Evolutionary conservation across 1,284 basidiomycete species (phyloP).

Genomic region (Rugiboletus extremiorientalis): DNA sequence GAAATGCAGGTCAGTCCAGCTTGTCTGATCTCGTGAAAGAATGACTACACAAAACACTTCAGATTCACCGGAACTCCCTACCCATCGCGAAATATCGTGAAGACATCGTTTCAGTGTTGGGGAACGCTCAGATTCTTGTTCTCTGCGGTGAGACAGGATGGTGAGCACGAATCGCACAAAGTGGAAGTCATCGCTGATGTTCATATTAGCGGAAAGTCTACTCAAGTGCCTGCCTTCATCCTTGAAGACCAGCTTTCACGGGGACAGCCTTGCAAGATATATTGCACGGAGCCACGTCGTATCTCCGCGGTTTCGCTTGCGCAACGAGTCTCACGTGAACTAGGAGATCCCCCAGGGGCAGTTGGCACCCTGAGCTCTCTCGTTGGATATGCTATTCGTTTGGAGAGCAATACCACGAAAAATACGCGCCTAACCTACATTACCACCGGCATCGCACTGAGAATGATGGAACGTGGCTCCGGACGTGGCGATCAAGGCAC

Average conservation of each 20-base stretch:
- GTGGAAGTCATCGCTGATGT: slow-evolving; percentile 12
- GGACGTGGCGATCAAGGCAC: slow-evolving; percentile 65
- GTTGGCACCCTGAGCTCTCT: slow-evolving; percentile 82
- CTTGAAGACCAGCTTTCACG: slow-evolving; percentile 87
- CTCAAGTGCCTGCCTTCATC: slow-evolving; percentile 94
- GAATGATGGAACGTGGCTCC: slow-evolving; percentile 90
- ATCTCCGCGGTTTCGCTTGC: slow-evolving; percentile 98
- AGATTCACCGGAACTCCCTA: slow-evolving; percentile 73
- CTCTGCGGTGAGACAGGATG: slow-evolving; percentile 98
- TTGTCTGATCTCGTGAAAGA: neutral
- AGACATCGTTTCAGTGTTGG: slow-evolving; percentile 72
- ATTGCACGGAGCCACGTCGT: slow-evolving; percentile 93
- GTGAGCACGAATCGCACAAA: slow-evolving; percentile 38
- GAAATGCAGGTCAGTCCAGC: slow-evolving; percentile 75
- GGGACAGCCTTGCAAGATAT: slow-evolving; percentile 89
- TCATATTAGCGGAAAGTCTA: slow-evolving; percentile 85
- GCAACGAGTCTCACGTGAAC: slow-evolving; percentile 91
- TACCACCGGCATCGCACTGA: slow-evolving; percentile 94
- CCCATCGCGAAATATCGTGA: slow-evolving; percentile 89
- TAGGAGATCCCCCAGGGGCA: slow-evolving; percentile 84
- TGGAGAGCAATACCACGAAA: slow-evolving; percentile 86
- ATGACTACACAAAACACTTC: slow-evolving; percentile 6
- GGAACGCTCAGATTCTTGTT: slow-evolving; percentile 85
- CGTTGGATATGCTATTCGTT: slow-evolving; percentile 93
- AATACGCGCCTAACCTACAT: slow-evolving; percentile 85